Conservation (phyloP, 805 yeast genomes). For the Grigorovia transvaalensis region DNA sequence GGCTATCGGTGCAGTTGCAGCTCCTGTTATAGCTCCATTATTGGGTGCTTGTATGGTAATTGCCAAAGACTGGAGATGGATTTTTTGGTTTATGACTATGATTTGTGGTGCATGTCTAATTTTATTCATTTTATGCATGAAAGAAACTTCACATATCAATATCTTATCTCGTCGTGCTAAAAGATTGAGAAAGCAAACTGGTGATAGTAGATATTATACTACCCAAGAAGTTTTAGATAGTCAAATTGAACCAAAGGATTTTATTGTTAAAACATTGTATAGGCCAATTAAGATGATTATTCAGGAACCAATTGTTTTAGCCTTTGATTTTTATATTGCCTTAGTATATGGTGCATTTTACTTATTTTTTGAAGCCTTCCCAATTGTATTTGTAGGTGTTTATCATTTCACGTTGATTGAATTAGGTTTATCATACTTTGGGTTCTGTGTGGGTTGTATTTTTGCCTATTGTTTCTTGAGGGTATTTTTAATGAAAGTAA, state of each 20-base stretch:
- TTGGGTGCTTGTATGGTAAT: constrained; percentile 42
- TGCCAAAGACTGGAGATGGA: constrained; percentile 44
- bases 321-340: constrained; percentile 43
- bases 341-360: constrained; percentile 43
- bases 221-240: constrained; percentile 31
- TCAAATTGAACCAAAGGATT: constrained; percentile 11
- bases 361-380: constrained; percentile 53
- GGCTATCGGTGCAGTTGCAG: constrained; percentile 45
- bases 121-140: constrained; percentile 33
- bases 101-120: constrained; percentile 32
- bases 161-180: constrained; percentile 36
- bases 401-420: constrained; percentile 40
- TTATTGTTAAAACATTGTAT: constrained; percentile 31
- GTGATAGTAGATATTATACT: constrained; percentile 35
- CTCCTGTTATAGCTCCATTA: constrained; percentile 48
- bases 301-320: constrained; percentile 46
- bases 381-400: constrained; percentile 39
- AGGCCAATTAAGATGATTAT: constrained; percentile 42
- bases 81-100: constrained; percentile 42
- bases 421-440: constrained; percentile 37
- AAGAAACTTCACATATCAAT: constrained; percentile 40
- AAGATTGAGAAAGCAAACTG: constrained; percentile 40
- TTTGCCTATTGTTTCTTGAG: constrained; percentile 30
- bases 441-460: constrained; percentile 37
- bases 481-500: constrained; percentile 18